Conservation (phyloP, 805 yeast species). For the Cyberlindnera xylosilytica region DNA sequence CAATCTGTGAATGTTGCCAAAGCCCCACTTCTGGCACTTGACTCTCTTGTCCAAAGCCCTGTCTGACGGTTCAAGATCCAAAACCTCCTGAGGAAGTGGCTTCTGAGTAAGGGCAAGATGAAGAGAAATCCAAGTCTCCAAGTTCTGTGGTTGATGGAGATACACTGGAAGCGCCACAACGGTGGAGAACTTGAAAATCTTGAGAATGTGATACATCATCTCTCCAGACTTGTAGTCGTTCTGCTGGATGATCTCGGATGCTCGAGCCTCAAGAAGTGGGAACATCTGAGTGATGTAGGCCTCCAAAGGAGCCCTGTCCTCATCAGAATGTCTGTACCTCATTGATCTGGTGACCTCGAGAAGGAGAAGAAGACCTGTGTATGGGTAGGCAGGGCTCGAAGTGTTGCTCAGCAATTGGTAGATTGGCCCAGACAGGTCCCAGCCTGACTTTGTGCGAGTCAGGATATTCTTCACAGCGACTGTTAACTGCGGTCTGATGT, state of each 20-base stretch:
- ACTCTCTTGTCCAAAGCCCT: slow-evolving; percentile 47
- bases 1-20: slow-evolving; percentile 69
- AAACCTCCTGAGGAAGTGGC: slow-evolving; percentile 50
- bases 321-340: slow-evolving; percentile 56
- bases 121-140: slow-evolving; percentile 61
- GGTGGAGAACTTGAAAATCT: slow-evolving; percentile 62
- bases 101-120: slow-evolving; percentile 59
- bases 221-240: slow-evolving; percentile 36
- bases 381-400: slow-evolving; percentile 35
- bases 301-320: slow-evolving; percentile 48
- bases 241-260: slow-evolving; percentile 35
- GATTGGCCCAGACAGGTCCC: slow-evolving; percentile 31
- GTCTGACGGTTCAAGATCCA: slow-evolving; percentile 46
- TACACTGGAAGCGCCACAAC: slow-evolving; percentile 57
- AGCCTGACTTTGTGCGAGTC: slow-evolving; percentile 34
- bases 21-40: slow-evolving; percentile 87
- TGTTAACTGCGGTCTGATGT: slow-evolving; percentile 53
- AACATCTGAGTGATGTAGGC: slow-evolving; percentile 44
- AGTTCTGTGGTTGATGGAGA: slow-evolving; percentile 35
- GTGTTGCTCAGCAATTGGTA: slow-evolving; percentile 35
- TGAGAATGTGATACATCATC: slow-evolving; percentile 59
- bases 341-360: slow-evolving; percentile 53
- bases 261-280: slow-evolving; percentile 55
- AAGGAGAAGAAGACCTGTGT: slow-evolving; percentile 55
- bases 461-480: slow-evolving; percentile 55